Conservation (phyloP, 768 basidiomycete species). For the Leccinum variicolor region DNA sequence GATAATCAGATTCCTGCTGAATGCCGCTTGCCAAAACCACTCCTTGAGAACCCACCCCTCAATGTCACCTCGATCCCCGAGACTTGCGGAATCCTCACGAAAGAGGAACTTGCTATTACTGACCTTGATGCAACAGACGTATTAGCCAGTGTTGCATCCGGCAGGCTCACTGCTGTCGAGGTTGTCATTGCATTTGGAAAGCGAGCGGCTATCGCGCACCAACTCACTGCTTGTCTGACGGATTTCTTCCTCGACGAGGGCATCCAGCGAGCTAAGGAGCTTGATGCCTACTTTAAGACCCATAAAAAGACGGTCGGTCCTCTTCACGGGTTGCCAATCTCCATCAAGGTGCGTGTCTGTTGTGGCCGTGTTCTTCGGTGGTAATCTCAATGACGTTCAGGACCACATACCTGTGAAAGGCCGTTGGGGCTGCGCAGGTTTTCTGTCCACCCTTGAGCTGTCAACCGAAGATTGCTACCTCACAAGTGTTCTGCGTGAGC, state of each 20-base stretch:
- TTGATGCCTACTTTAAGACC: slow-evolving; percentile 37
- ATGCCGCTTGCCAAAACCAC: slow-evolving; percentile 13
- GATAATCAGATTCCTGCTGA: slow-evolving; percentile 23
- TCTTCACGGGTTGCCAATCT: slow-evolving; percentile 40
- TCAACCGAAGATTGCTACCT: slow-evolving; percentile 28
- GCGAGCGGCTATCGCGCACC: slow-evolving; percentile 53
- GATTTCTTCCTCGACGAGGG: slow-evolving; percentile 46
- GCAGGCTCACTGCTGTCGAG: slow-evolving; percentile 36
- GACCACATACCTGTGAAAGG: slow-evolving; percentile 42
- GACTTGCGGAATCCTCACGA: slow-evolving; percentile 30
- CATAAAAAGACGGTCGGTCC: slow-evolving; percentile 42
- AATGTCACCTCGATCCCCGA: slow-evolving; percentile 33
- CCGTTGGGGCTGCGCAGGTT: slow-evolving; percentile 36
- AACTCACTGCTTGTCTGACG: slow-evolving; percentile 38
- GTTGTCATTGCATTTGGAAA: slow-evolving; percentile 44
- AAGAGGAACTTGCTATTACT: slow-evolving; percentile 34
- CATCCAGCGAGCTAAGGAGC: slow-evolving; percentile 36
- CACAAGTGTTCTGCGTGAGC: slow-evolving; percentile 36
- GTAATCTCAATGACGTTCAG: slow-evolving; percentile 15
- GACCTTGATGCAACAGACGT: slow-evolving; percentile 36
- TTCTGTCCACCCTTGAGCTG: slow-evolving; percentile 22
- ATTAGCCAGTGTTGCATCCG: slow-evolving; percentile 24
- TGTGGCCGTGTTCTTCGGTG: not conserved
- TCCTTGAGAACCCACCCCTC: slow-evolving; percentile 24
- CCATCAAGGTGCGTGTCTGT: slow-evolving; percentile 33